Evolutionary conservation across 495 filamentous ascomycete genomes (phyloP), one percentile per base, ranked within the genome.

Genomic region (Immersiella caudata): DNA sequence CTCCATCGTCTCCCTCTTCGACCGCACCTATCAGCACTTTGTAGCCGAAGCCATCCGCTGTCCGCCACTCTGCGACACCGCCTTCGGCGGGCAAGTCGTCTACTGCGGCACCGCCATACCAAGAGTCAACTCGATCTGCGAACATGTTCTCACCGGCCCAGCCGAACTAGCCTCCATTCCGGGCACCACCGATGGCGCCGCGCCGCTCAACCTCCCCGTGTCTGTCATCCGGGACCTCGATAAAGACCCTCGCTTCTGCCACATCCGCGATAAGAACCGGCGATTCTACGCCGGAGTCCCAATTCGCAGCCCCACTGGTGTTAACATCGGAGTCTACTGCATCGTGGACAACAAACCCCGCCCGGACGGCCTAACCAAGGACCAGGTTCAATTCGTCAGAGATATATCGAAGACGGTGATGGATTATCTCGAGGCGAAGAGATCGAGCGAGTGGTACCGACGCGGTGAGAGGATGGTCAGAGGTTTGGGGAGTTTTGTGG

Each of bases 321-420:
- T 91, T 71, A 88, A 89, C 26, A 89, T 94, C 68, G 91, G 91
- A 25, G 89, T 85, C 20, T 81, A 92, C 56, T 91, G 88, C 62
- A 80, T 92, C 14, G 71, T 91, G 6, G 90, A 93, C 71, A 79
- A 85, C 36, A 75, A 79, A 33, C 83, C 86, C 7, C 78, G 82
- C 9, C 77, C 75, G 12, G 69, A 80, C 6, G 79, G 79, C 3
- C 68, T 85, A 9, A 71, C 60, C 18, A 67, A 72, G 4, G 73
- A 79, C 2, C 75, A 80, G 60, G 78, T 76, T 6, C 71, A 78
- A 55, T 80, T 81, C 54, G 76, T 85, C 77, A 75, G 74, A 24
- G 75, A 78, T 33, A 75, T 91, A 66, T 82, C 87, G 0, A 68
- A 74, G 50, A 82, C 87, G 14, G 80, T 89, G 40, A 89, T 91